Base-by-base conservation (phyloP, 1,139 yeast species). In the Debaryomyces fabryi region DNA sequence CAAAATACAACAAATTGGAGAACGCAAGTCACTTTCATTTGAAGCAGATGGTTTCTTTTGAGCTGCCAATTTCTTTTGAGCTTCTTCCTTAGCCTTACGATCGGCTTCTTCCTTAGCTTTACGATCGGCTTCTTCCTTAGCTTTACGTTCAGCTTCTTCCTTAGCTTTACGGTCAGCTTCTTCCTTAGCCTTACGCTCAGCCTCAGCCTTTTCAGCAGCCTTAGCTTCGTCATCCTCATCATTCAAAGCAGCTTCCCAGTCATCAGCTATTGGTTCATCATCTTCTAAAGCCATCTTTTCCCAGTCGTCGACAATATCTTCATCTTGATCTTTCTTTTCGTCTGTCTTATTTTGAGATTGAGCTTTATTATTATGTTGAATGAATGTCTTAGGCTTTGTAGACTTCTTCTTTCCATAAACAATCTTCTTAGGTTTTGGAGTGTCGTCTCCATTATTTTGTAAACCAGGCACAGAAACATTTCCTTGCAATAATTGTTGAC, bases 1-100 rank as follows among this genome's bases (percentile, higher is more conserved):
- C 71, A 93, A 82, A 64, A 93, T 95, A 86, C 97, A 92, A 71
- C 99, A 93, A 67, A 93, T 93, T 56, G 99, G 99, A 52, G 99
- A 95, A 73, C 99, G 96, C 64, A 93, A 75, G 61, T 93, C 79
- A 49, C 67, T 70, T 35, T 71, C 76, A 5, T 61, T 47, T 5
- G 66, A 52, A 27, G 61, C 48, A 12, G 58, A 47, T 12, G 58
- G 48, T 41, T 58, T 56, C 46, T 62, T 62, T 30, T 61, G 60
- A 13, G 52, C 56, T 15, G 58, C 63, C 23, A 51, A 56, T 24
- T 49, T 54, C 43, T 45, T 49, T 32, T 44, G 51, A 5, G 55
- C 60, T 34, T 58, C 63, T 23, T 56, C 55, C 25, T 50, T 57
- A 13, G 65, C 61, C 42, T 61, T 62, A 20, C 52, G 49, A 16